Evolutionary conservation across 768 basidiomycete genomes (phyloP).

Genomic region (Dentipellis sp.): DNA sequence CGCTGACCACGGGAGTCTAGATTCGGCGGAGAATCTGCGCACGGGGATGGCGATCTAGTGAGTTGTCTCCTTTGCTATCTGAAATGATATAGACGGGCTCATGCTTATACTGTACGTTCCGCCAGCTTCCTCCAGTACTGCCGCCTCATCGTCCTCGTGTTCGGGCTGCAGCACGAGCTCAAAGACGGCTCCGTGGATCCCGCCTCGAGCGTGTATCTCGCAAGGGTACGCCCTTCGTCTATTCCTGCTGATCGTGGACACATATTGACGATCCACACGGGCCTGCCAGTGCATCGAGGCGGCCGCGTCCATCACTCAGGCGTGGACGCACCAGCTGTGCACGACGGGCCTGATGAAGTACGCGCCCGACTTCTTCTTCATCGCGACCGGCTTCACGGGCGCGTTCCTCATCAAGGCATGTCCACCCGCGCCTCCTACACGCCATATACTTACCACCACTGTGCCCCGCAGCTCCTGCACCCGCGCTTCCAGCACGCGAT

Average conservation of each 20-base stretch:
- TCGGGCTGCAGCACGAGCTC: constrained; percentile 8
- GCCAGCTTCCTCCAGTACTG: constrained; percentile 10
- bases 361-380: constrained; percentile 15
- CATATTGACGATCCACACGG: not conserved
- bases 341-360: constrained; percentile 4
- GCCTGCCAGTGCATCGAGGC: constrained; percentile 9
- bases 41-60: not conserved
- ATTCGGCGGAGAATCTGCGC: not conserved
- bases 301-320: constrained; percentile 4
- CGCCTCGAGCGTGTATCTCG: constrained; percentile 4
- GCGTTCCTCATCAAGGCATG: constrained; percentile 14
- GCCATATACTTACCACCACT: not conserved
- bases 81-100: not conserved
- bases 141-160: constrained; percentile 12
- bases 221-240: constrained; percentile 1
- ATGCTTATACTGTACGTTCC: not conserved
- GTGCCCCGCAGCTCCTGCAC: constrained; percentile 6
- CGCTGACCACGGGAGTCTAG: not conserved
- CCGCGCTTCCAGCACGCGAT: constrained; percentile 7
- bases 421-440: constrained; percentile 2
- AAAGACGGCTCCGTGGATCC: not conserved
- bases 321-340: constrained; percentile 9
- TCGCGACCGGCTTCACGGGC: constrained; percentile 11
- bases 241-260: not conserved
- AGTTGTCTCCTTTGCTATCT: not conserved